Percentiles rank a stretch among this genome's conserved stretches.
These are phyloP conservation scores for Ceratocystis huliohia DNA, from an alignment of 2,329 filamentous ascomycete genomes.

Conservation along the genomic window DNA sequence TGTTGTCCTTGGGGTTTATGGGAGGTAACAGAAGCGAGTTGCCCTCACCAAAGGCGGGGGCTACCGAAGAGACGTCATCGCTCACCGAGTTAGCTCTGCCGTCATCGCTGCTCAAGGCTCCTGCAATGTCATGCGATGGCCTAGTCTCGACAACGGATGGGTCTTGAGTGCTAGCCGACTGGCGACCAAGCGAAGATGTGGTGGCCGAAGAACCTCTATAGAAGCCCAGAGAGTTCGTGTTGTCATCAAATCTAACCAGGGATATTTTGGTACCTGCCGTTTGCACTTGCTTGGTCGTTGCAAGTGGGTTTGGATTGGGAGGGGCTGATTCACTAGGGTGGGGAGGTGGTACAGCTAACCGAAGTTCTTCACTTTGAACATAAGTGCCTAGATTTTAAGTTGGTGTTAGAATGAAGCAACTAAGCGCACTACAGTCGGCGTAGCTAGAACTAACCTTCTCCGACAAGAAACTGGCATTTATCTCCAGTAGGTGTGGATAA, in stretches of 20 bases:
- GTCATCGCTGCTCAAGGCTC: slow-evolving; percentile 42
- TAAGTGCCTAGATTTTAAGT: slow-evolving; percentile 57
- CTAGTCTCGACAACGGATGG: slow-evolving; percentile 45
- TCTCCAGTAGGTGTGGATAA: slow-evolving; percentile 66
- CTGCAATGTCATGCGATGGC: slow-evolving; percentile 47
- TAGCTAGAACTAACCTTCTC: slow-evolving; percentile 54
- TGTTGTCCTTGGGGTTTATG: slow-evolving; percentile 56
- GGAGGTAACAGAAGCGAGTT: slow-evolving; percentile 56
- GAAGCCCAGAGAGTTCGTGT: slow-evolving; percentile 40
- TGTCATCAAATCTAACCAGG: slow-evolving; percentile 57
- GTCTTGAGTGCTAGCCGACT: slow-evolving; percentile 45
- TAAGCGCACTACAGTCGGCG: not conserved
- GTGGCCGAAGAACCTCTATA: slow-evolving; percentile 43
- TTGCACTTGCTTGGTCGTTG: slow-evolving; percentile 72
- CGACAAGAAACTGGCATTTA: slow-evolving; percentile 81
- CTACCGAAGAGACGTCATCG: slow-evolving; percentile 34
- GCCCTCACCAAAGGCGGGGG: slow-evolving; percentile 71
- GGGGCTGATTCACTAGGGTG: slow-evolving; percentile 88
- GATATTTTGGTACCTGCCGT: slow-evolving; percentile 76
- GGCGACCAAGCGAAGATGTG: slow-evolving; percentile 34
- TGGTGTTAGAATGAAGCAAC: not conserved
- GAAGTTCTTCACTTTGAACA: slow-evolving; percentile 75
- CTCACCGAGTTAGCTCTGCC: slow-evolving; percentile 42
- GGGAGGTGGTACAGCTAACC: slow-evolving; percentile 84
- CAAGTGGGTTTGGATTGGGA: slow-evolving; percentile 78